Evolutionary conservation across 192 early-diverging fungal species (phyloP).

Genomic region (Podila horticola): DNA sequence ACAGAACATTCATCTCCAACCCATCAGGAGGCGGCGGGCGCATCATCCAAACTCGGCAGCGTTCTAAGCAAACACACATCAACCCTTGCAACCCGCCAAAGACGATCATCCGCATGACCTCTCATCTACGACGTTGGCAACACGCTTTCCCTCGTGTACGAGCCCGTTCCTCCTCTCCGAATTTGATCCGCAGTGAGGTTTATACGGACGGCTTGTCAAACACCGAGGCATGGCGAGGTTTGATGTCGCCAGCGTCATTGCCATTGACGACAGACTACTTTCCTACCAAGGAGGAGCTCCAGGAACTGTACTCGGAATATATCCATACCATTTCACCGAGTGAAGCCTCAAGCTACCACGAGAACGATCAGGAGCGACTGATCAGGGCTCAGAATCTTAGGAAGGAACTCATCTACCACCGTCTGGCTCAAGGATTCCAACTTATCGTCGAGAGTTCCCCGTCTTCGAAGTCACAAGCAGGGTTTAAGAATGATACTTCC

Average conservation of each 20-base stretch:
- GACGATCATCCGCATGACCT: conserved; percentile 63
- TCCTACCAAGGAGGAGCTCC: conserved; percentile 75
- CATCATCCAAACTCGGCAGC: conserved; percentile 36
- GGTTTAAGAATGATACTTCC: background rate
- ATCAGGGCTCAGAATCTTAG: conserved; percentile 66
- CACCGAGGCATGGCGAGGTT: conserved; percentile 84
- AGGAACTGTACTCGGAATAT: conserved; percentile 77
- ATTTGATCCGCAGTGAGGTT: conserved; percentile 57
- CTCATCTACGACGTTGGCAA: conserved; percentile 87
- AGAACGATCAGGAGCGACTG: conserved; percentile 47
- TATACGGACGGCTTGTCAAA: conserved; percentile 61
- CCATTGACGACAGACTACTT: conserved; percentile 93
- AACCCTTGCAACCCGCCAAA: conserved; percentile 82
- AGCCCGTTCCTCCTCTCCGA: conserved; percentile 51
- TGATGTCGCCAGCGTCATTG: conserved; percentile 93
- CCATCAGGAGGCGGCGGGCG: conserved; percentile 34
- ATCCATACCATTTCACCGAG: conserved; percentile 75
- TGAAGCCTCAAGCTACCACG: conserved; percentile 57
- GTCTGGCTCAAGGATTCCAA: conserved; percentile 95
- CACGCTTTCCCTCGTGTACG: conserved; percentile 72
- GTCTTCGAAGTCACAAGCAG: background rate
- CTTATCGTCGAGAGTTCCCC: conserved; percentile 66
- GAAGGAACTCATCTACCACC: conserved; percentile 86
- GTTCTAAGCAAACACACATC: conserved; percentile 38
- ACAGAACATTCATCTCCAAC: conserved; percentile 28